Evolutionary conservation across 129 eudicot species (phyloP), one percentile per base, ranked within the genome.

Genomic region (Arctium lappa): DNA sequence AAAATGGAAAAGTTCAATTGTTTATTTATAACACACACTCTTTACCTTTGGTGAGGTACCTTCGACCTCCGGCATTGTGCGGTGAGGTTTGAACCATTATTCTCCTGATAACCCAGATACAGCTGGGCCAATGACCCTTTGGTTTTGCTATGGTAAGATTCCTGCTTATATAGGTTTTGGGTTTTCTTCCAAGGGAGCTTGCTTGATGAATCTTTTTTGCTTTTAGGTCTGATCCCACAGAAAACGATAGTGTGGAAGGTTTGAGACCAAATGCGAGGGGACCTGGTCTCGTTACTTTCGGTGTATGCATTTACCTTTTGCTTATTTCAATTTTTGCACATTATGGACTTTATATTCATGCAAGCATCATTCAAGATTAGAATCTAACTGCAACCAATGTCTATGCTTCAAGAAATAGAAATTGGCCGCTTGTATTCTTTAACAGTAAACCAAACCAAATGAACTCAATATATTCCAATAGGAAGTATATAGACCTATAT

Each of bases 181-280:
- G 5, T 56, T 78, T 73, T 74, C 39, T 39, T 76, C 9, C 29
- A 22, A 15, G 34, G 22, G 22, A 7, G 22, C 27, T 46, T 37
- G 27, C 15, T 77, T 29, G 34, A 71, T 77, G 29, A 68, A 76
- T 70, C 2, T 34, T 48, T 70, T 72, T 70, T 73, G 73, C 31
- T 12, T 79, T 71, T 89, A 95, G 99, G 98, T 95, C 99, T 62
- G 99, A 95, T 83, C 99, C 99, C 62, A 95, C 99, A 4, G 98
- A 93, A 86, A 95, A 95, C 82, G 99, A 95, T 83, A 95, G 99
- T n/a, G 86, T 95, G 36, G 99, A 93, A 80, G 98, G 99, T 75
- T 85, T 95, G 85, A 91, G 99, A 88, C 99, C 97, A 68, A 95
- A 95, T 86, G 92, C 99, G 30, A 90, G 97, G 90, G 97, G 99